Percentiles rank a stretch among this genome's conserved stretches.
Conservation (phyloP, 2,329 filamentous ascomycete species). For the Nemania serpens region DNA sequence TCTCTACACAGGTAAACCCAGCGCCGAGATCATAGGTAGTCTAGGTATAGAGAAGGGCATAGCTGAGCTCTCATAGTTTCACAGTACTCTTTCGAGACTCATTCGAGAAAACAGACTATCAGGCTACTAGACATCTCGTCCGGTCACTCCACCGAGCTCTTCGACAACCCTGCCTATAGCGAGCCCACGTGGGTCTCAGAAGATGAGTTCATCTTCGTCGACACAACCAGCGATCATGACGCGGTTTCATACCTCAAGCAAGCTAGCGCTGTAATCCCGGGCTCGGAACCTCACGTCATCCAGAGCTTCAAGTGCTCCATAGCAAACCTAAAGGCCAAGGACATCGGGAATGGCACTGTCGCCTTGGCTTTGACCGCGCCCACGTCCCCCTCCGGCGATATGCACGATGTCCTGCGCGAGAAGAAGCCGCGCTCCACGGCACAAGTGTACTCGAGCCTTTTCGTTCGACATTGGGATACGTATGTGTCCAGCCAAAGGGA, state of each 20-base stretch:
- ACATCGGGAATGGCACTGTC: slow-evolving; percentile 54
- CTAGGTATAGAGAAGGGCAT: slow-evolving; percentile 30
- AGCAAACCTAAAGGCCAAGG: slow-evolving; percentile 63
- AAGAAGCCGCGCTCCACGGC: slow-evolving; percentile 66
- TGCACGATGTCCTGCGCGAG: slow-evolving; percentile 68
- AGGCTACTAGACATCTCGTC: slow-evolving; percentile 71
- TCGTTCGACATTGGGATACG: slow-evolving; percentile 83
- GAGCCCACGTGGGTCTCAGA: slow-evolving; percentile 80
- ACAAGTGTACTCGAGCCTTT: slow-evolving; percentile 74
- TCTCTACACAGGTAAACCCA: slow-evolving; percentile 61
- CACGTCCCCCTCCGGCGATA: slow-evolving; percentile 68
- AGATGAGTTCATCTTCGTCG: slow-evolving; percentile 62
- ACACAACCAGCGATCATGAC: slow-evolving; percentile 51
- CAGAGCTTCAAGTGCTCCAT: slow-evolving; percentile 56
- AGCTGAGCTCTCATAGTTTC: slow-evolving; percentile 55
- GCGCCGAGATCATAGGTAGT: too few species aligned
- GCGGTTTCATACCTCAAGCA: slow-evolving; percentile 54
- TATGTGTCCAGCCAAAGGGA: slow-evolving; percentile 72
- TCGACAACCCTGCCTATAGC: slow-evolving; percentile 65
- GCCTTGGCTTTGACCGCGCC: slow-evolving; percentile 65
- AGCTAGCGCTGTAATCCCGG: slow-evolving; percentile 43
- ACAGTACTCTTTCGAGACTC: slow-evolving; percentile 79
- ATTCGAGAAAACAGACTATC: slow-evolving; percentile 70
- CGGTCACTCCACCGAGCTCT: slow-evolving; percentile 68
- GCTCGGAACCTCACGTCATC: slow-evolving; percentile 51